Evolutionary conservation across 1,139 yeast species (phyloP), one percentile per base, ranked within the genome.

Genomic region (Blastobotrys raffinosifermentans): DNA sequence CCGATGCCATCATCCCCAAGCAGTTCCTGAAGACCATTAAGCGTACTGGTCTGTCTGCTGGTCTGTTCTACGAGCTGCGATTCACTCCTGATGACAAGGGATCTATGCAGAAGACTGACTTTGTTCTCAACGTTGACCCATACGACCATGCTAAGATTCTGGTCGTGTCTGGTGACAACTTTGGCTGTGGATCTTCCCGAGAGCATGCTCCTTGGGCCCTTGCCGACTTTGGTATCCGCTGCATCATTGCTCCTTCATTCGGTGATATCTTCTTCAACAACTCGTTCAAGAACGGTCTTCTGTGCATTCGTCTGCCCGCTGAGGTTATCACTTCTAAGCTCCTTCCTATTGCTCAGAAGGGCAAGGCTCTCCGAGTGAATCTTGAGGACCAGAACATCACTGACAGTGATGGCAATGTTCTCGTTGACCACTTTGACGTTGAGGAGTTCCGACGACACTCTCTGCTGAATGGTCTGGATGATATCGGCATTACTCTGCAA

Each of bases 201-300:
- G 98, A 91, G 64, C 98, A 91, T 57, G 98, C 98, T 17, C 97
- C 98, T 42, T 91, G 98, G 98, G 98, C 98, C 3, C 73, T 91
- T 50, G 89, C 86, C 56, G 98, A 91, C 66, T 91, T 91, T 56
- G 98, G 98, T 61, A 87, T 91, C 63, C 80, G 84, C 63, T 82
- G 91, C 47, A 83, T 91, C 59, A 87, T 91, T 64, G 97, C 98
- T 3, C 97, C 97, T 43, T 86, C 96, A 1, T 91, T 89, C 55
- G 98, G 98, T 60, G 98, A 91, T 64, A 91, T 91, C 54, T 91
- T 91, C 72, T 89, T 85, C 76, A 91, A 84, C 69, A 91, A 91
- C 70, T 87, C 96, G 35, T 84, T 83, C 71, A 91, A 91, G 70
- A 91, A 91, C 64, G 96, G 96, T 35, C 72, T 91, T 61, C 70